Evolutionary conservation across 768 basidiomycete species (phyloP), one percentile per base, ranked within the genome.

Genomic region (Russula sp.): DNA sequence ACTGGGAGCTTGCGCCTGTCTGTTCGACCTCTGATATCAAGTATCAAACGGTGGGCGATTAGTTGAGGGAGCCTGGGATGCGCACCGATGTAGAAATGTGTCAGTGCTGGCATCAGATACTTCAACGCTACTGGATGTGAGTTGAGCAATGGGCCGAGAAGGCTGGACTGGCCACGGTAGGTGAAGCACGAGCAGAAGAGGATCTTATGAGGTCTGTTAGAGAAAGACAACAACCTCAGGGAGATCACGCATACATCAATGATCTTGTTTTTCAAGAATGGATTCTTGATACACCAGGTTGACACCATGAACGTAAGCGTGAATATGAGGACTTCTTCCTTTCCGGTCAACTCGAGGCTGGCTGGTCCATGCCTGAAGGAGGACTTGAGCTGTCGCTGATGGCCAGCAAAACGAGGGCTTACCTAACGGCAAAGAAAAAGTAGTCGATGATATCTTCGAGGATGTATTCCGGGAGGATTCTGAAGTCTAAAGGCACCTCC

Each of bases 261-360:
- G 64, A 98, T 89, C 75, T 98, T 96, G 20, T 93, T 85, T 75
- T 98, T 98, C 69, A 99, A 73, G 79, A 96, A 98, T 0, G 97
- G 97, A 69, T 98, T 99, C 78, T 97, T 97, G 80, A 99, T 95
- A 73, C 94, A 98, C 84, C 92, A 94, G 0, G 95, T 96, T 42
- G 92, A 94, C 6, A 88, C 85, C 64, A 99, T 77, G 80, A 98
- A 98, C 2, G 92, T 94, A 68, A 99, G 76, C 20, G 86, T 82
- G 75, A 98, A 98, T 0, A 86, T 83, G 68, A 98, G 77, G 14
- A 98, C 77, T 67, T 94, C 94, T 11, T 85, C 83, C 76, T 92
- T 95, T 50, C 94, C 94, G 0, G 88, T 80, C 54, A 91, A 75
- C 62, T 93, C 89, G 55, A 98, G 83, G 56, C 88, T 91, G 50